Conservation (phyloP, 768 basidiomycete genomes). For the Megacollybia marginata region DNA sequence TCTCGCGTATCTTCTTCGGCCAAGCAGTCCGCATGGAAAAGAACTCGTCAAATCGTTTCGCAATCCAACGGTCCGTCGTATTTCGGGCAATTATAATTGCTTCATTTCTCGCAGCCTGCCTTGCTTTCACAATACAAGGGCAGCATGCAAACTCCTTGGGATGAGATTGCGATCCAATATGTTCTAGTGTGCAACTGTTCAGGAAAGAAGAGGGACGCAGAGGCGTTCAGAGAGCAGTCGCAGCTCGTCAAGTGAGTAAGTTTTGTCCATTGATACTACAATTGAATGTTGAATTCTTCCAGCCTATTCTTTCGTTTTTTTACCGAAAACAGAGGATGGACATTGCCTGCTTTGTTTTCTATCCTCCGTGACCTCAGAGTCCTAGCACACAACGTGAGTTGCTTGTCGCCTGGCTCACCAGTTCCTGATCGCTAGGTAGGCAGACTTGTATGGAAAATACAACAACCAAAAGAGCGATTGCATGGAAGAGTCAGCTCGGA, state of each 20-base stretch:
- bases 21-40: constrained; percentile 67
- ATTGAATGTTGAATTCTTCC: background rate
- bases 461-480: constrained; percentile 51
- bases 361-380: constrained; percentile 77
- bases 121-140: constrained; percentile 47
- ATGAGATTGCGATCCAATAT: constrained; percentile 80
- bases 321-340: constrained; percentile 79
- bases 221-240: constrained; percentile 79
- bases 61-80: constrained; percentile 29
- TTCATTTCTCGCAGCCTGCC: constrained; percentile 7
- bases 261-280: background rate
- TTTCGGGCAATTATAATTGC: constrained; percentile 5
- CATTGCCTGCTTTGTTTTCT: constrained; percentile 74
- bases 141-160: constrained; percentile 70
- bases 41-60: constrained; percentile 6
- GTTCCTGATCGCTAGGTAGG: constrained; percentile 26
- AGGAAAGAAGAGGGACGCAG: constrained; percentile 55
- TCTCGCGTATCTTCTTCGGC: constrained; percentile 68
- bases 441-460: constrained; percentile 53
- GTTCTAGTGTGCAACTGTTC: constrained; percentile 67
- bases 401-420: background rate
- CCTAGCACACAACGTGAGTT: constrained; percentile 72
- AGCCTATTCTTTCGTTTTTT: constrained; percentile 78
- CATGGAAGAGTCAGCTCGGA: constrained; percentile 83
- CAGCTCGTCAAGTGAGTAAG: constrained; percentile 64